A percentile compares a stretch with the other conserved stretches of the same genome.
These are phyloP conservation scores for Scedosporium boydii DNA, from an alignment of 2,329 filamentous ascomycete species.

Conservation along the genomic window DNA sequence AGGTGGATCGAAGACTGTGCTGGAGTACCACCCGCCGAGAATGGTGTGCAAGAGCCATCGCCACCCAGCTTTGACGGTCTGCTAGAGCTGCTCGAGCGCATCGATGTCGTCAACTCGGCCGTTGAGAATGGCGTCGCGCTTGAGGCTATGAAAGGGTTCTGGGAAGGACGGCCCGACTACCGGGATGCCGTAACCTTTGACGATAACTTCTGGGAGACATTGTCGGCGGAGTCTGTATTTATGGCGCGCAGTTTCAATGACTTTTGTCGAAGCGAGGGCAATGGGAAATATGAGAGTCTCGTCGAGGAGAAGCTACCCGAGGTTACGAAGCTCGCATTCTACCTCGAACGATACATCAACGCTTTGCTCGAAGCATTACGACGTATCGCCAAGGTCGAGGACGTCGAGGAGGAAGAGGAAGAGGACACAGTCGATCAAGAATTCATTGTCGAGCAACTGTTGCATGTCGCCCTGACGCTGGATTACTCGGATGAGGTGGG, in stretches of 20 bases:
- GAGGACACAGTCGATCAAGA: conserved; percentile 84
- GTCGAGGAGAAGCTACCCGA: conserved; percentile 92
- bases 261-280: conserved; percentile 68
- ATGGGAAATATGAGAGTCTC: conserved; percentile 62
- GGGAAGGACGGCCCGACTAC: conserved; percentile 84
- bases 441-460: conserved; percentile 89
- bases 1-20: conserved; percentile 98
- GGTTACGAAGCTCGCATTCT: conserved; percentile 82
- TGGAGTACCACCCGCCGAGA: conserved; percentile 51
- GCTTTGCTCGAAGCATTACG: conserved; percentile 56
- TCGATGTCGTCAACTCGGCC: conserved; percentile 85
- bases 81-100: conserved; percentile 82
- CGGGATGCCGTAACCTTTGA: conserved; percentile 62
- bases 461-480: conserved; percentile 82
- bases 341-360: conserved; percentile 70
- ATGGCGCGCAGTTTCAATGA: conserved; percentile 90
- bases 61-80: conserved; percentile 69
- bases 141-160: conserved; percentile 93
- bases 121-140: conserved; percentile 83
- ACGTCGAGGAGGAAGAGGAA: conserved; percentile 56
- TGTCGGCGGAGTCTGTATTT: conserved; percentile 80
- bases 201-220: conserved; percentile 68
- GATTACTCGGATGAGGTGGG: conserved; percentile 98
- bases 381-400: conserved; percentile 44
- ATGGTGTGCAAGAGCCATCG: conserved; percentile 40